Evolutionary conservation across 2,329 filamentous ascomycete genomes (phyloP), one percentile per base, ranked within the genome.

Genomic region (Aspergillus tamarii): DNA sequence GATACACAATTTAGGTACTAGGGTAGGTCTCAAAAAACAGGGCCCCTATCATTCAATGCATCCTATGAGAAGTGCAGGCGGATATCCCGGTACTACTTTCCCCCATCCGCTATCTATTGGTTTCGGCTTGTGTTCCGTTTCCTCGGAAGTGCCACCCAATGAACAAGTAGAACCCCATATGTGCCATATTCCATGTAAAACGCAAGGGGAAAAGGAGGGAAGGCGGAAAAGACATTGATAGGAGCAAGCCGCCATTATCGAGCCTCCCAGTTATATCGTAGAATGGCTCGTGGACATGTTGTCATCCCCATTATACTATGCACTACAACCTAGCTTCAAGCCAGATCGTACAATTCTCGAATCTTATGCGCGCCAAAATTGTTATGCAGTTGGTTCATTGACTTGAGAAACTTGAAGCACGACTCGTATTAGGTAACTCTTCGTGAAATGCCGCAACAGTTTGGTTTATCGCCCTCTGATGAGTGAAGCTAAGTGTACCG

Each of bases 61-160:
- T 8, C 14, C 45, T 14, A 48, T 16, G 12, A 8, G 11, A 28
- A 48, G 45, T 26, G 12, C 45, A 48, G 21, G 34, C 50, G 34
- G 50, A 60, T 60, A 55, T 39, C 30, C 30, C 50, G 48, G 21
- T 16, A 26, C 26, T n/a, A n/a, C n/a, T n/a, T n/a, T 34, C 48
- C 16, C 16, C 36, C 55, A 26, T 19, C 55, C 12, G 21, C 54
- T 23, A 41, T n/a, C 39, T 58, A 45, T 58, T 28, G 41, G 41
- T n/a, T 32, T 50, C 46, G 45, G 26, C 23, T 34, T 48, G 14
- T 9, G n/a, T 5, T 36, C 21, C 26, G 43, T 45, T 30, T 23
- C 41, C 56, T 48, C 56, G 56, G 56, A 16, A 32, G n/a, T 36
- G 28, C 23, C n/a, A 16, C 23, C 57, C 57, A 59, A 59, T 59